Conservation (phyloP, 257 asterid species). For the Hygrophila difformis region DNA sequence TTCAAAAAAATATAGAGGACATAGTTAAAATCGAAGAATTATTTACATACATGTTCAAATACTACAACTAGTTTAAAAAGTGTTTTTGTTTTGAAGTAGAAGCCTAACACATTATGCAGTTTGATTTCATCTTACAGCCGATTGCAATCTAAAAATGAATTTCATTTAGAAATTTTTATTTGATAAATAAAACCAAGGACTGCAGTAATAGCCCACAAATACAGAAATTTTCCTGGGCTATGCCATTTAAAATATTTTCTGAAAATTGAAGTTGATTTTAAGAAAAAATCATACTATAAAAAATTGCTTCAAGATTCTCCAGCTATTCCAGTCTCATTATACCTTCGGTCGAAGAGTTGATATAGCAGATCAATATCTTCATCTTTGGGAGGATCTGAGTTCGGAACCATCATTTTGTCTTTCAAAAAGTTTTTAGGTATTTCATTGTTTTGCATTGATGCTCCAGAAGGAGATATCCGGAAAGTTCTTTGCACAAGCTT, state of each 20-base stretch:
- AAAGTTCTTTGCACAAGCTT: constrained; percentile 37
- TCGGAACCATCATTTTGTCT: constrained; percentile 62
- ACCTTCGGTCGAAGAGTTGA: constrained; percentile 78
- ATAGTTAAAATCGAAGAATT: no score
- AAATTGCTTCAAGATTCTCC: background rate
- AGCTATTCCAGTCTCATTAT: constrained; percentile 6
- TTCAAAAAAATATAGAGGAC: no score
- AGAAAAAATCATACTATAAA: constrained; percentile 1
- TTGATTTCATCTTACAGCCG: constrained; percentile 1
- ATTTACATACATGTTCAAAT: no score
- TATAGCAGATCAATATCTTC: constrained; percentile 49
- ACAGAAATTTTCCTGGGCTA: constrained; percentile 6
- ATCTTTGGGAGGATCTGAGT: constrained; percentile 59
- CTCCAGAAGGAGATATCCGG: constrained; percentile 59
- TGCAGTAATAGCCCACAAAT: background rate
- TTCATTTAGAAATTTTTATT: background rate
- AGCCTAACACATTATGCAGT: no score
- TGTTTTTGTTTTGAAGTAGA: no score
- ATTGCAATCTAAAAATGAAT: constrained; percentile 3
- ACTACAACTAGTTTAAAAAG: no score
- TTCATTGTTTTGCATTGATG: constrained; percentile 45
- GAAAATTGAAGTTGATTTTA: constrained; percentile 1
- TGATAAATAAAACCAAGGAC: background rate
- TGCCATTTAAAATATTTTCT: constrained; percentile 1
- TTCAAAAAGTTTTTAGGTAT: constrained; percentile 41